Evolutionary conservation across 768 basidiomycete species (phyloP).

Genomic region (Trametes meyenii): DNA sequence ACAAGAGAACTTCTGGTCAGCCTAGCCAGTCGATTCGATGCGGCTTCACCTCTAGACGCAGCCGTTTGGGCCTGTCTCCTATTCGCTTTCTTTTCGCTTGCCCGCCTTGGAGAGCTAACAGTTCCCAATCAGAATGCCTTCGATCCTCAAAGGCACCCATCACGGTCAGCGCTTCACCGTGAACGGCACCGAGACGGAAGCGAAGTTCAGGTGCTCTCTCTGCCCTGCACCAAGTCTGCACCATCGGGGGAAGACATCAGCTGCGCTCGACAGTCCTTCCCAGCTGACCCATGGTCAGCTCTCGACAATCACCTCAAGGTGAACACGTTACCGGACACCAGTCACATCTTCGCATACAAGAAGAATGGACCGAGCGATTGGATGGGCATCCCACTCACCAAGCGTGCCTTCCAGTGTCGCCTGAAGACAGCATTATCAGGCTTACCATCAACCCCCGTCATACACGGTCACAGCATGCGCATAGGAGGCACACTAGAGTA

Average conservation of each 20-base stretch:
- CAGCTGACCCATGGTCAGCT: slow-evolving; percentile 30
- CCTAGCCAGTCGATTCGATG: slow-evolving; percentile 16
- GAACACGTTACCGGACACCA: slow-evolving; percentile 30
- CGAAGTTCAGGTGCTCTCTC: slow-evolving; percentile 30
- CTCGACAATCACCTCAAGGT: slow-evolving; percentile 35
- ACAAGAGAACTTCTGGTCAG: background rate
- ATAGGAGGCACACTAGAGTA: slow-evolving; percentile 41
- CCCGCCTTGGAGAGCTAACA: background rate
- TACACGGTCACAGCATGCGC: slow-evolving; percentile 37
- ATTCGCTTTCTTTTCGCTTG: slow-evolving; percentile 36
- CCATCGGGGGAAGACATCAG: slow-evolving; percentile 35
- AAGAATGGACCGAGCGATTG: background rate
- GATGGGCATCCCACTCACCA: slow-evolving; percentile 32
- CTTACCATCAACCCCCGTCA: slow-evolving; percentile 4
- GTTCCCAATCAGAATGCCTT: slow-evolving; percentile 18
- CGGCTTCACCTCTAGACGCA: slow-evolving; percentile 23
- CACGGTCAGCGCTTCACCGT: background rate
- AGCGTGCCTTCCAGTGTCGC: slow-evolving; percentile 23
- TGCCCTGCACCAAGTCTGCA: slow-evolving; percentile 36
- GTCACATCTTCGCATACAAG: slow-evolving; percentile 35
- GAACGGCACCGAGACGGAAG: slow-evolving; percentile 32
- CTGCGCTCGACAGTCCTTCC: slow-evolving; percentile 5
- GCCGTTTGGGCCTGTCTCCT: slow-evolving; percentile 28
- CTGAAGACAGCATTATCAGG: background rate
- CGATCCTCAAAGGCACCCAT: background rate